Percentiles rank a stretch among this genome's conserved stretches.
Conservation (phyloP, 2,329 filamentous ascomycete genomes). For the Coniochaeta sp. region DNA sequence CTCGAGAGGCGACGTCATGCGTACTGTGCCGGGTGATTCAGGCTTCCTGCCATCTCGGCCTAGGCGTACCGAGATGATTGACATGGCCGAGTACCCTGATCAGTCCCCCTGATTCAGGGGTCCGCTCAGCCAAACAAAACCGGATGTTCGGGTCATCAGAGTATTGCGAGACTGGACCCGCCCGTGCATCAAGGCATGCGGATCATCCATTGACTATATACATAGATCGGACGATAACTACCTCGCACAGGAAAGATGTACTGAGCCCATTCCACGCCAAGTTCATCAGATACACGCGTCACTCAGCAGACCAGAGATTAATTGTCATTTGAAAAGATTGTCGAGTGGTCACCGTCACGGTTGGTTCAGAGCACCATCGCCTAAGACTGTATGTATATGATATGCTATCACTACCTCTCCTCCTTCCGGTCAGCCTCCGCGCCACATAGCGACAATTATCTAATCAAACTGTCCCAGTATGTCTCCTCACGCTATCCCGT, state of each 20-base stretch:
- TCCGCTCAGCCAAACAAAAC: neutral
- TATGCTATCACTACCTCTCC: neutral
- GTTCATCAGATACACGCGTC: neutral
- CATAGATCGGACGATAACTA: neutral
- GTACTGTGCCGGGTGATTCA: no score
- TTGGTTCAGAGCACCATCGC: neutral
- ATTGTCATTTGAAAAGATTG: neutral
- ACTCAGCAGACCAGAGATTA: neutral
- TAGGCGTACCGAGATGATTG: no score
- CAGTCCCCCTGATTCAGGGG: neutral
- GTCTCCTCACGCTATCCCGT: conserved; percentile 30
- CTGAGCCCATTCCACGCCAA: neutral
- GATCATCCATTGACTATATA: neutral
- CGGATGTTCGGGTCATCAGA: neutral
- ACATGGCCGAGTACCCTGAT: neutral
- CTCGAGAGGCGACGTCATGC: no score
- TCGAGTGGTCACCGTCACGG: neutral
- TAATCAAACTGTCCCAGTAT: conserved; percentile 15
- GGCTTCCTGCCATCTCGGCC: neutral
- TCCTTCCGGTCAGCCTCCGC: neutral
- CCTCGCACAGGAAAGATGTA: neutral
- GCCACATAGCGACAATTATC: neutral
- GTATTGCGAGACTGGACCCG: neutral
- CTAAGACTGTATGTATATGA: neutral
- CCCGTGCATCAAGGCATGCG: neutral